These are phyloP conservation scores for Aspergillus fijiensis DNA, from an alignment of 2,329 filamentous ascomycete species.

Conservation along the genomic window DNA sequence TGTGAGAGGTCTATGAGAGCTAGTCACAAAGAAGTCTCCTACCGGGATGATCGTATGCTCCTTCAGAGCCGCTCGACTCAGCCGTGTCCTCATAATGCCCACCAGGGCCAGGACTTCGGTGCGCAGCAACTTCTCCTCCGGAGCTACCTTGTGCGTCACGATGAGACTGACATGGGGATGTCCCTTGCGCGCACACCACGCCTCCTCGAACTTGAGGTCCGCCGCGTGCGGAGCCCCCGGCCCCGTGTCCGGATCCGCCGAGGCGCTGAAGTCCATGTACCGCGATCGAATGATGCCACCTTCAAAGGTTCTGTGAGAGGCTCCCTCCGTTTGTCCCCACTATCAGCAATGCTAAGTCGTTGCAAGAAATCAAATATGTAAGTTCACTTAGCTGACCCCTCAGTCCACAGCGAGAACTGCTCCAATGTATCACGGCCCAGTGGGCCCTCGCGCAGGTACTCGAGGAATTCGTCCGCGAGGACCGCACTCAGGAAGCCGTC, in stretches of 20 bases:
- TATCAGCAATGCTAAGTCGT: background rate
- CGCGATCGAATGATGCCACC: background rate
- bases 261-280: background rate
- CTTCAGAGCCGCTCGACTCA: background rate
- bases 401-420: background rate
- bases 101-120: background rate
- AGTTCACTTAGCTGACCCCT: background rate
- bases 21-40: background rate
- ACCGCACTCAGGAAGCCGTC: background rate
- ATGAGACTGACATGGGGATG: background rate
- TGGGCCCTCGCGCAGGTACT: background rate
- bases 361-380: background rate
- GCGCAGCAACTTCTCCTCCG: background rate
- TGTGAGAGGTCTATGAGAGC: background rate
- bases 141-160: background rate
- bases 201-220: background rate
- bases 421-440: background rate
- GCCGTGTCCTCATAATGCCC: conserved; percentile 1
- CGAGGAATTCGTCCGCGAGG: background rate
- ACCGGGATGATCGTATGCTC: background rate
- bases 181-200: background rate
- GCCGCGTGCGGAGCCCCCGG: background rate
- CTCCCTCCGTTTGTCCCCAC: too few relatives aligned
- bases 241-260: background rate
- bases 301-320: background rate